A percentile compares a stretch with the other conserved stretches of the same genome.
Conservation (phyloP, 306 rosid genomes). For the Trifolium subterraneum region DNA sequence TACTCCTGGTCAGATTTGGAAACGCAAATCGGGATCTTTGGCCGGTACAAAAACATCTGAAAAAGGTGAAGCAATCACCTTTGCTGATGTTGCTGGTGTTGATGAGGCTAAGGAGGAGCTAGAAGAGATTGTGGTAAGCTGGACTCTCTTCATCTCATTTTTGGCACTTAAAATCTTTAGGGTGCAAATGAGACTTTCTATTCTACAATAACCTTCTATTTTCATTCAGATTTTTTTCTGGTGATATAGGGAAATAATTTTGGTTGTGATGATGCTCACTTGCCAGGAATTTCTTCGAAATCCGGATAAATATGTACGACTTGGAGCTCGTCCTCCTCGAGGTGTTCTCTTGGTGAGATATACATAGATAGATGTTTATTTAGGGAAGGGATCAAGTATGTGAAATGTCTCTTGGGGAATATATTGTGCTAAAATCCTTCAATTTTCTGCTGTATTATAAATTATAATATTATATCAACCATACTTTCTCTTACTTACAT, state of each 20-base stretch:
- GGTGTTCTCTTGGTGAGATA: constrained; percentile 98
- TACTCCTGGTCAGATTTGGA: constrained; percentile 89
- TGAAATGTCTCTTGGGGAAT: constrained; percentile 37
- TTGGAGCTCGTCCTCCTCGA: constrained; percentile 99
- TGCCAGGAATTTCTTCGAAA: constrained; percentile 95
- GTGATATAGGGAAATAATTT: constrained; percentile 37
- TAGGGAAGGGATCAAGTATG: constrained; percentile 31
- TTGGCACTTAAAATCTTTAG: constrained; percentile 28
- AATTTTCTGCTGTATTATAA: constrained; percentile 16
- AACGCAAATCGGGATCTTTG: constrained; percentile 80
- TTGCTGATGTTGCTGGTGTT: constrained; percentile 97
- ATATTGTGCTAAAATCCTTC: constrained; percentile 11
- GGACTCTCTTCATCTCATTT: constrained; percentile 41
- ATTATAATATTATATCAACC: background rate
- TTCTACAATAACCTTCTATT: background rate
- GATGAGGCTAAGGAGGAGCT: constrained; percentile 99
- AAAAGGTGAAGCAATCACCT: constrained; percentile 83
- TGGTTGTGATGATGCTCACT: constrained; percentile 47
- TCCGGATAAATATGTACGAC: constrained; percentile 84
- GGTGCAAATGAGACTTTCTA: constrained; percentile 41
- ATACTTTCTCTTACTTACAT: constrained; percentile 27
- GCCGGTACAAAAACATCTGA: constrained; percentile 76
- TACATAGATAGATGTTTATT: constrained; percentile 27
- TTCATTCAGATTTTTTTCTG: constrained; percentile 25
- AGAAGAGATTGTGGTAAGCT: constrained; percentile 98